Base-by-base conservation (phyloP, 768 basidiomycete species). In the Rhizopogon sp. region DNA sequence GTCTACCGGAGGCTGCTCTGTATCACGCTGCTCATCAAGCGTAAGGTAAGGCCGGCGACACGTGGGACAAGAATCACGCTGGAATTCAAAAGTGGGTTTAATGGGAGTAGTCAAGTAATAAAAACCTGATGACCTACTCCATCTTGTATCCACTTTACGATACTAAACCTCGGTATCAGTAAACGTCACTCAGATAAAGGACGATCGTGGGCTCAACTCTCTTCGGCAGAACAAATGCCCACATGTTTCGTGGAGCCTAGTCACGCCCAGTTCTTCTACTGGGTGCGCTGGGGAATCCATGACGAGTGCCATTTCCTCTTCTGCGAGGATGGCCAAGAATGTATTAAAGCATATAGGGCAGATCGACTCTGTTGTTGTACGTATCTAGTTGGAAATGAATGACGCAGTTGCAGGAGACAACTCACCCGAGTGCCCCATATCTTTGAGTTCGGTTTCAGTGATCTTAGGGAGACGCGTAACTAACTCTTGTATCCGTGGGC, bases 231-330 rank as follows among this genome's bases (percentile, higher is more conserved):
- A 92, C n/a, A 87, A 61, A 64, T 93, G 90, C 13, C 81, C 77
- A 58, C 83, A 81, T 70, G 61, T 76, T 54, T 61, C 77, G 64
- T 54, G 72, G 7, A 93, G 70, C 59, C 74, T 79, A 20, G 88
- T 88, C 20, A 91, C 82, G 3, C 90, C 90, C 1, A 87, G 68
- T 39, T 83, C 77, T 58, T 89, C 85, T n/a, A 74, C 59, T 14
- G 87, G 79, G 57, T 86, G 79, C 8, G 88, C 87, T 4, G 89
- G 88, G 1, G 88, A 87, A 62, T 91, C 88, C 84, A 91, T 87
- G 6, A 77, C 90, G 22, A 72, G 62, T 0, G 87, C 87, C 50
- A 77, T 77, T 68, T 93, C 89, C 64, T 90, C 87, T 59, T 91
- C 87, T 1, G 88, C 79, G 22, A 92, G 66, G 16, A 87, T 72